Percentiles rank a stretch among this genome's conserved stretches.
Conservation (phyloP, 805 yeast genomes). For the Metschnikowia bowlesiae region DNA sequence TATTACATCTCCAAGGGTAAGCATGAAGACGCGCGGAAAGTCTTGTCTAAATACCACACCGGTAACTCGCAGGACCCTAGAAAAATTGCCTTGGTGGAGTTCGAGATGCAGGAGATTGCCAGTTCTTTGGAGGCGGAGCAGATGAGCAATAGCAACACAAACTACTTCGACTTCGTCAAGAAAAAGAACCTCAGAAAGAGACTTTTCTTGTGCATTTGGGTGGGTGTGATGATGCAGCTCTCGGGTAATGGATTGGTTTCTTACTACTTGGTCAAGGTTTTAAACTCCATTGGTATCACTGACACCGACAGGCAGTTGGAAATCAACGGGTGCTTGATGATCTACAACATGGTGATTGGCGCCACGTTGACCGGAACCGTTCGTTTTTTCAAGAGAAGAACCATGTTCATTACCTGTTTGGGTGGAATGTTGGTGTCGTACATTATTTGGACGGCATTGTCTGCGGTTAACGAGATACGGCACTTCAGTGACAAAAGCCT, state of each 20-base stretch:
- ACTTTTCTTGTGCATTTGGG: slow-evolving; percentile 28
- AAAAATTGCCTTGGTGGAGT: slow-evolving; percentile 16
- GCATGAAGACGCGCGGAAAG: slow-evolving; percentile 38
- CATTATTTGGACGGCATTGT: slow-evolving; percentile 40
- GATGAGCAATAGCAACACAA: slow-evolving; percentile 22
- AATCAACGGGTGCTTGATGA: slow-evolving; percentile 43
- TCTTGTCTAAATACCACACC: slow-evolving; percentile 39
- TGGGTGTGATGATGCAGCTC: slow-evolving; percentile 39
- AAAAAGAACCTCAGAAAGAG: slow-evolving; percentile 41
- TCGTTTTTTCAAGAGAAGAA: slow-evolving; percentile 32
- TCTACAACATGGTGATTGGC: slow-evolving; percentile 30
- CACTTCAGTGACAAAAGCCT: slow-evolving; percentile 36
- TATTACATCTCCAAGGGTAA: slow-evolving; percentile 39
- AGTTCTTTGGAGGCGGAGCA: slow-evolving; percentile 37
- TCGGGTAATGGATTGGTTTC: slow-evolving; percentile 52
- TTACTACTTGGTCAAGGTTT: slow-evolving; percentile 47
- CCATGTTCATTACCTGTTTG: slow-evolving; percentile 31
- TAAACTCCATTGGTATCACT: slow-evolving; percentile 51
- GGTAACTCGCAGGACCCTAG: slow-evolving; percentile 30
- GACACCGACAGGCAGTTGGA: slow-evolving; percentile 36
- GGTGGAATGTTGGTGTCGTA: slow-evolving; percentile 34
- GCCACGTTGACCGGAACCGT: slow-evolving; percentile 18
- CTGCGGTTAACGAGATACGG: slow-evolving; percentile 43
- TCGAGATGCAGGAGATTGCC: slow-evolving; percentile 23
- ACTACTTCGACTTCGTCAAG: slow-evolving; percentile 35